phyloP scores from a whole-genome alignment of 2,329 filamentous ascomycete genomes.

The Cadophora malorum region DNA sequence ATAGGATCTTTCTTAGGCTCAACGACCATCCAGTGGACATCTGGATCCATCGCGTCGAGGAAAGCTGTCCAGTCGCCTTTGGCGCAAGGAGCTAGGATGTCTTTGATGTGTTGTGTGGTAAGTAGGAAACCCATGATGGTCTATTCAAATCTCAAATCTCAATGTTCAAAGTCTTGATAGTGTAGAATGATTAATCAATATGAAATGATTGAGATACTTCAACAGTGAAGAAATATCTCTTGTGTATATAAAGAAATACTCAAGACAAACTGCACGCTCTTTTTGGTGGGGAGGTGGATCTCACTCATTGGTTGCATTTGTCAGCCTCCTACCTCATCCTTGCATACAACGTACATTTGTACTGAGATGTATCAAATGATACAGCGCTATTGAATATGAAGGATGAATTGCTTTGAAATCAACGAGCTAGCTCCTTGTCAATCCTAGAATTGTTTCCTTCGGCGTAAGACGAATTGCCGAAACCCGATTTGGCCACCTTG shows the following conservation, averaged over 20 bases:
- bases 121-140: slow-evolving; percentile 17
- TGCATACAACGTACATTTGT: background rate
- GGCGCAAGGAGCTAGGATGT: slow-evolving; percentile 22
- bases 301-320: background rate
- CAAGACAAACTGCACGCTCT: too few relatives aligned
- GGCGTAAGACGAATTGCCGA: background rate
- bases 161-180: too few relatives aligned
- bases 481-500: background rate
- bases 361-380: background rate
- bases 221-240: too few relatives aligned
- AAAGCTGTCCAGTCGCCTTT: slow-evolving; percentile 23
- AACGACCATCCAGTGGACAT: slow-evolving; percentile 29
- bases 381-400: background rate
- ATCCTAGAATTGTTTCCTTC: background rate
- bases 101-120: slow-evolving; percentile 15
- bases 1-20: background rate
- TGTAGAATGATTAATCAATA: too few relatives aligned
- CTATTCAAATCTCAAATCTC: too few relatives aligned
- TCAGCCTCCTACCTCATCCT: background rate
- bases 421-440: background rate
- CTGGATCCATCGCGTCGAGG: slow-evolving; percentile 24
- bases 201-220: background rate
- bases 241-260: background rate
- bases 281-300: background rate
- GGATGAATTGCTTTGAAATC: background rate